Base-by-base conservation (phyloP, 441 rosid species). In the Viola pubescens region DNA sequence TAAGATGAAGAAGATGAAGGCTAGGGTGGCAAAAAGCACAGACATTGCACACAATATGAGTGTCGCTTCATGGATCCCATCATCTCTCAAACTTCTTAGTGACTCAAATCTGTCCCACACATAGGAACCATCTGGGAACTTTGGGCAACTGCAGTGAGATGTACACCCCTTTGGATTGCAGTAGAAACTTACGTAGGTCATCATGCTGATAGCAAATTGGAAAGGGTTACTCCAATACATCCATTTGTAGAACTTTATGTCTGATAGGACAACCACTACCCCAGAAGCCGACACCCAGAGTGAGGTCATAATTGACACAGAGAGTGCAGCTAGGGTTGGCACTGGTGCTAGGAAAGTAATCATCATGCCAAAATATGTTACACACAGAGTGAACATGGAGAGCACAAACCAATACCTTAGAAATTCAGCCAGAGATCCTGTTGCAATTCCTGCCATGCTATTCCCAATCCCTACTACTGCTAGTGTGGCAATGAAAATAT, bases 341-440 rank as follows among this genome's bases (percentile, higher is more conserved):
- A 67, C 37, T 57, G 73, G 78, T 60, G 68, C 77, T 57, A 76
- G 69, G 75, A 72, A 72, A 65, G 80, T 69, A 61, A 72, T 61
- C 80, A 76, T 69, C 70, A 66, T 72, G 42, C 75, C 77, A 6
- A 72, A 76, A 42, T 72, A 69, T 42, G 74, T 72, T 48, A 53
- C 9, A 13, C 65, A 66, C 8, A 68, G 34, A 44, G 70, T 76
- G 67, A 76, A 69, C 26, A 66, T 40, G 47, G 58, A 63, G 59
- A 72, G 63, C 41, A 57, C 68, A 14, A 54, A 40, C 74, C 76
- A 69, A 58, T 72, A 68, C 41, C 16, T 56, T 0, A 68, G 47
- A 68, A 64, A 70, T 4, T 70, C 70, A 39, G 49, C 52, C 19
- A 56, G 14, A 14, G 70, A 60, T 50, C 72, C 62, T 26, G 72